Conservation (phyloP, 768 basidiomycete genomes). For the Lactifluus subvellereus region DNA sequence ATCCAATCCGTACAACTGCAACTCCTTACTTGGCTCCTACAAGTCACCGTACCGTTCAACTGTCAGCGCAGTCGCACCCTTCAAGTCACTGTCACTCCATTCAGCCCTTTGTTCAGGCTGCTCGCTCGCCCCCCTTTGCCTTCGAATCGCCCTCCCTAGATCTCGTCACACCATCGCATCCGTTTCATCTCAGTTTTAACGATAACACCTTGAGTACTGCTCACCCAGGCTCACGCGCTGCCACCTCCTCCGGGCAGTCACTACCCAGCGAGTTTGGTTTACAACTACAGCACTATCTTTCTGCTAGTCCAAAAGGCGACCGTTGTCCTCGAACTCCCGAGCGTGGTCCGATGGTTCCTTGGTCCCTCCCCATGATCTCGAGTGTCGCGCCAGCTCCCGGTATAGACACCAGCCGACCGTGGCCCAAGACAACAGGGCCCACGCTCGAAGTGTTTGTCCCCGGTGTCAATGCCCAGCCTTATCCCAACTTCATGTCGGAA, state of each 20-base stretch:
- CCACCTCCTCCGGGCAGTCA: slow-evolving; percentile 1
- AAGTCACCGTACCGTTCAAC: not conserved
- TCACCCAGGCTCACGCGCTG: not conserved
- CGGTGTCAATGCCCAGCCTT: not conserved
- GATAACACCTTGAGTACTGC: not conserved
- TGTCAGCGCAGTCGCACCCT: not conserved
- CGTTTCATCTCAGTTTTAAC: not conserved
- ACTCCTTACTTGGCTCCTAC: not conserved
- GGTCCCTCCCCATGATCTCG: slow-evolving; percentile 4
- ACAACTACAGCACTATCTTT: slow-evolving; percentile 7
- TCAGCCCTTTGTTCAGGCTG: not conserved
- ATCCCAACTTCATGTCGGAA: slow-evolving; percentile 3
- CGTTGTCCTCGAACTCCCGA: not conserved
- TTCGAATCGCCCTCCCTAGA: not conserved
- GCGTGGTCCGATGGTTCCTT: slow-evolving; percentile 1
- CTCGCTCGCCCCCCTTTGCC: not conserved
- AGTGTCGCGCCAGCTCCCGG: not conserved
- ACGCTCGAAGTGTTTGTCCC: slow-evolving; percentile 5
- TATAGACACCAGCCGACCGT: not conserved
- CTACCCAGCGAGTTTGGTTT: not conserved
- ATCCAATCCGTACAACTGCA: not conserved
- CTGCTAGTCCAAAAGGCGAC: not conserved
- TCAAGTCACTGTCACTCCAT: not conserved
- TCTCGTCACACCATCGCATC: not conserved
- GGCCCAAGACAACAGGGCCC: slow-evolving; percentile 1